These are phyloP conservation scores for Gnaphalium uliginosum DNA, from an alignment of 129 eudicot genomes.

Conservation along the genomic window DNA sequence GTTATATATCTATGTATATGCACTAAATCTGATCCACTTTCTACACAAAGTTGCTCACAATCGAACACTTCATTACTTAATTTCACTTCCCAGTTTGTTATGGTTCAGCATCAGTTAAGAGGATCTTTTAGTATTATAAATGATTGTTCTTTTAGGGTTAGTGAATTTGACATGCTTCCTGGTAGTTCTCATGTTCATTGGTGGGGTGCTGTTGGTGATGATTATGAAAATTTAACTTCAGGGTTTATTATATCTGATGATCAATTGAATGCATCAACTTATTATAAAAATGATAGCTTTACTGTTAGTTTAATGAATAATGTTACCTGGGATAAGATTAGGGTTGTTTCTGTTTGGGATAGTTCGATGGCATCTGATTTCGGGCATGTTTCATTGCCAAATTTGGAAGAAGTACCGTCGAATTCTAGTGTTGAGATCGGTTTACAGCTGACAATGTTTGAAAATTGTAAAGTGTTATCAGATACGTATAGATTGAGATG, in stretches of 20 bases:
- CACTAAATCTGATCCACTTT: constrained; percentile 31
- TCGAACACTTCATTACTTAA: constrained; percentile 55
- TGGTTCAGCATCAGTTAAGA: constrained; percentile 90
- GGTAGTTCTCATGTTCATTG: constrained; percentile 86
- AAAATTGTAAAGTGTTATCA: constrained; percentile 72
- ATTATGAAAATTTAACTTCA: constrained; percentile 67
- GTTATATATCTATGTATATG: constrained; percentile 20
- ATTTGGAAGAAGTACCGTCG: neutral
- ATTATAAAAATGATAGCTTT: constrained; percentile 68
- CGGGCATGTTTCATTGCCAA: constrained; percentile 60
- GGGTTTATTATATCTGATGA: constrained; percentile 77
- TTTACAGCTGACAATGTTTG: constrained; percentile 68
- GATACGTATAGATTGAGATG: constrained; percentile 69
- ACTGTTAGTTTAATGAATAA: constrained; percentile 58
- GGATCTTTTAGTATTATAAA: constrained; percentile 64
- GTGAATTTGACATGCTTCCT: constrained; percentile 78
- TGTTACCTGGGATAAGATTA: constrained; percentile 79
- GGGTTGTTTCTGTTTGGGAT: constrained; percentile 83
- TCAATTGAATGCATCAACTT: constrained; percentile 41
- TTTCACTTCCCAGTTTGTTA: constrained; percentile 58
- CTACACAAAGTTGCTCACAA: constrained; percentile 44
- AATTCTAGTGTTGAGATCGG: constrained; percentile 12
- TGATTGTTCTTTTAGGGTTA: constrained; percentile 87
- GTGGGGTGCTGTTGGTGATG: constrained; percentile 88
- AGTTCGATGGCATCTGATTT: constrained; percentile 66